These are phyloP conservation scores for Bipolaris zeicola DNA, from an alignment of 2,329 filamentous ascomycete genomes.

Conservation along the genomic window DNA sequence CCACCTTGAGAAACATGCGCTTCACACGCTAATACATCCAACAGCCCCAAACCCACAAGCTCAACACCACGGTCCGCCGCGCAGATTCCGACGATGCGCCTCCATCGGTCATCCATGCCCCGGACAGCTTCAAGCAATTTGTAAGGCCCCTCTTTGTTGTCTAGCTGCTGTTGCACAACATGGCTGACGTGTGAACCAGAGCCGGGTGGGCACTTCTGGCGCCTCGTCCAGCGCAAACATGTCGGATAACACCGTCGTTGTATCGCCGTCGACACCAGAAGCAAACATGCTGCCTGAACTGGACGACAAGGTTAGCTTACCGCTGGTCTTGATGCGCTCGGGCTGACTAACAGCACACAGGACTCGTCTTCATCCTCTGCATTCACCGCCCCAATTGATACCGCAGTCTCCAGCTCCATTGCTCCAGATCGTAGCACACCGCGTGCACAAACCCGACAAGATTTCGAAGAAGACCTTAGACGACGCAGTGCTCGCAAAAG, in stretches of 20 bases:
- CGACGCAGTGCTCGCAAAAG: slow-evolving; percentile 64
- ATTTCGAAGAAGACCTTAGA: slow-evolving; percentile 65
- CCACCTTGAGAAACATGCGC: not conserved
- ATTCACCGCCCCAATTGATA: slow-evolving; percentile 76
- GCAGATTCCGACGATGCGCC: slow-evolving; percentile 75
- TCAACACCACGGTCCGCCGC: slow-evolving; percentile 53
- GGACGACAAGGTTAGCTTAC: slow-evolving; percentile 42
- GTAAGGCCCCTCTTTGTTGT: slow-evolving; percentile 52
- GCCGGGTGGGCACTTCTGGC: slow-evolving; percentile 36
- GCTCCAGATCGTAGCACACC: slow-evolving; percentile 72
- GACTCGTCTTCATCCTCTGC: slow-evolving; percentile 39
- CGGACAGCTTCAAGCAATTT: slow-evolving; percentile 80
- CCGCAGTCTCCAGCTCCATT: slow-evolving; percentile 61
- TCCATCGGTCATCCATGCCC: slow-evolving; percentile 89
- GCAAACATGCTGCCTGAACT: slow-evolving; percentile 46
- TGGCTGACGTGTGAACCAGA: slow-evolving; percentile 40
- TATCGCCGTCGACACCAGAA: slow-evolving; percentile 47
- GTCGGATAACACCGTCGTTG: slow-evolving; percentile 46
- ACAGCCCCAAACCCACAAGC: slow-evolving; percentile 50
- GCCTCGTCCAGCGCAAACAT: slow-evolving; percentile 38
- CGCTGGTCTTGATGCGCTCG: not conserved
- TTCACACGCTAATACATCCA: slow-evolving; percentile 6
- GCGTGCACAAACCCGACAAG: slow-evolving; percentile 79
- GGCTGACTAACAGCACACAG: slow-evolving; percentile 36
- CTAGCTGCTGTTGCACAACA: slow-evolving; percentile 35